Conservation (phyloP, 306 rosid species). For the Cercis canadensis region DNA sequence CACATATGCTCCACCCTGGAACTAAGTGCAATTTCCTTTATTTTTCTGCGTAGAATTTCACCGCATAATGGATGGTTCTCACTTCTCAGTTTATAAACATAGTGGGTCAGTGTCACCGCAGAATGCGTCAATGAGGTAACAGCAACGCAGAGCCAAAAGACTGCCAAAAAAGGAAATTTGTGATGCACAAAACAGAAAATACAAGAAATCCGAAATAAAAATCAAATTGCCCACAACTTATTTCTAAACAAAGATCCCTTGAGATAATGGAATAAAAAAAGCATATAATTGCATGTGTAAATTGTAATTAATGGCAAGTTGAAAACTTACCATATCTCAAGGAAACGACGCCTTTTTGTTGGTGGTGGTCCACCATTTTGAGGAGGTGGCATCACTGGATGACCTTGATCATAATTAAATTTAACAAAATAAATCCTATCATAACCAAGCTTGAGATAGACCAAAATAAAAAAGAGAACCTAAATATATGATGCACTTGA, state of each 20-base stretch:
- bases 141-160: constrained; percentile 89
- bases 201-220: too few species aligned
- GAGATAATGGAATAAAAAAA: too few species aligned
- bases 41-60: constrained; percentile 15
- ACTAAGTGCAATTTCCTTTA: neutral
- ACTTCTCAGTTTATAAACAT: constrained; percentile 43
- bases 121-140: constrained; percentile 87
- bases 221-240: too few species aligned
- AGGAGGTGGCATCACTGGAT: constrained; percentile 92
- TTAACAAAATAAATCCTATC: too few species aligned
- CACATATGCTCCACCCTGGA: neutral
- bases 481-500: too few species aligned
- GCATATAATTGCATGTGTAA: too few species aligned
- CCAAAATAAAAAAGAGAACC: too few species aligned
- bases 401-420: too few species aligned
- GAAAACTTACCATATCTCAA: constrained; percentile 73
- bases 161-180: constrained; percentile 39
- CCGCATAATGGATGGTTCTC: too few species aligned
- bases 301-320: neutral
- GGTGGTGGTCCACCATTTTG: constrained; percentile 78
- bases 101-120: constrained; percentile 89
- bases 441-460: too few species aligned
- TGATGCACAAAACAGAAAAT: too few species aligned
- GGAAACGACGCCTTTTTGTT: constrained; percentile 64
- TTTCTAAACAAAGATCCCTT: too few species aligned